Conservation (phyloP, 352 stramenopile species). For the Lagenidium sp. region DNA sequence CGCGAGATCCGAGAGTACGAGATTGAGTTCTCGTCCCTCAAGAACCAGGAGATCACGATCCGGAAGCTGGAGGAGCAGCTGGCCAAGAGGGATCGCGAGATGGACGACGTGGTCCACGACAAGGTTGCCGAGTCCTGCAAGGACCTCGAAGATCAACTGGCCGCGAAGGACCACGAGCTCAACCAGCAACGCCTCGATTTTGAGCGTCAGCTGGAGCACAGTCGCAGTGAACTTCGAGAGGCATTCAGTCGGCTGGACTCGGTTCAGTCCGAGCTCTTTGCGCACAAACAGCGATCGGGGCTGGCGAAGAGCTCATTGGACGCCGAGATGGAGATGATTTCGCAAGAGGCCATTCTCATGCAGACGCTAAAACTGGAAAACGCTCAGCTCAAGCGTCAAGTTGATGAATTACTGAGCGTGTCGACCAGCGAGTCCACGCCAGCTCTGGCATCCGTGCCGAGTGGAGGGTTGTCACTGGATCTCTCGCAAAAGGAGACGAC, state of each 20-base stretch:
- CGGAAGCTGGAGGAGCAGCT: conserved; percentile 91
- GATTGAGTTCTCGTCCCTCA: conserved; percentile 90
- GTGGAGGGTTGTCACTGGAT: conserved; percentile 7
- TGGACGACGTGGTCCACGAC: conserved; percentile 51
- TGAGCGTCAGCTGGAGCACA: conserved; percentile 52
- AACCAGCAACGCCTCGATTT: conserved; percentile 75
- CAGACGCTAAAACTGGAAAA: conserved; percentile 78
- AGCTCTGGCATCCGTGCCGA: background rate
- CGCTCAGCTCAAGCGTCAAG: conserved; percentile 73
- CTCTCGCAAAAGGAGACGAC: conserved; percentile 45
- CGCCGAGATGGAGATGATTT: conserved; percentile 85
- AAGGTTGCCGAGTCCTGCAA: conserved; percentile 50
- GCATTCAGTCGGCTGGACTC: conserved; percentile 74
- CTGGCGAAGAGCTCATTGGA: conserved; percentile 51
- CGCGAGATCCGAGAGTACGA: conserved; percentile 90
- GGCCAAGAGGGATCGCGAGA: conserved; percentile 58
- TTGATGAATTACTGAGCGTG: conserved; percentile 56
- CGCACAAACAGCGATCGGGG: conserved; percentile 68
- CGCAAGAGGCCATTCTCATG: conserved; percentile 74
- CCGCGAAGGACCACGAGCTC: conserved; percentile 65
- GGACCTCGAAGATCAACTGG: conserved; percentile 52
- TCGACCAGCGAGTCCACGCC: conserved; percentile 1
- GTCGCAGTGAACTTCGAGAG: conserved; percentile 48
- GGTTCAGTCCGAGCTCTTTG: conserved; percentile 89
- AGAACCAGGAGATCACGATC: conserved; percentile 98